Percentiles rank a stretch among this genome's conserved stretches.
These are phyloP conservation scores for Candida mesenterica DNA, from an alignment of 1,139 yeast species.

Conservation along the genomic window DNA sequence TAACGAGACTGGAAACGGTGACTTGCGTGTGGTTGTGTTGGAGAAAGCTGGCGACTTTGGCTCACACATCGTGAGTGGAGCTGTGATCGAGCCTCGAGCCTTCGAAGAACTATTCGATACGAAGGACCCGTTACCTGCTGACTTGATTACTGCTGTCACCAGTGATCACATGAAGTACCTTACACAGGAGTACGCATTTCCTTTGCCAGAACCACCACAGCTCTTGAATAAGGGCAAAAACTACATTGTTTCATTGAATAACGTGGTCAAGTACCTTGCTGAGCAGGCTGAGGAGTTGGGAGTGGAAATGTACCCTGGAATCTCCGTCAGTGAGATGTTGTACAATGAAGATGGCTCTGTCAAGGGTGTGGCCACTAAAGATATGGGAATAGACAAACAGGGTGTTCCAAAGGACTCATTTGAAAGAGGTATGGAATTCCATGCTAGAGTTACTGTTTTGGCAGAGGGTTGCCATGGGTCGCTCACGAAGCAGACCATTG, in stretches of 20 bases:
- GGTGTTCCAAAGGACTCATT: conserved; percentile 78
- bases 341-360: conserved; percentile 60
- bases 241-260: conserved; percentile 80
- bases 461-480: conserved; percentile 99
- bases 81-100: conserved; percentile 87
- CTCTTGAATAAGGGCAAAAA: conserved; percentile 78
- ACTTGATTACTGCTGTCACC: conserved; percentile 71
- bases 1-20: conserved; percentile 61
- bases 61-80: conserved; percentile 89
- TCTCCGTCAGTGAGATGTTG: conserved; percentile 80
- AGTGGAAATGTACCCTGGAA: conserved; percentile 90
- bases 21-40: conserved; percentile 77
- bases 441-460: conserved; percentile 78
- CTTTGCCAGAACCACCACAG: conserved; percentile 93
- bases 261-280: conserved; percentile 76
- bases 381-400: conserved; percentile 74
- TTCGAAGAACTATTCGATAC: conserved; percentile 82
- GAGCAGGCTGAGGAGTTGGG: conserved; percentile 93
- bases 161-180: conserved; percentile 68
- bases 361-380: conserved; percentile 90
- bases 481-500: conserved; percentile 70
- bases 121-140: conserved; percentile 73
- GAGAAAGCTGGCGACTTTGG: conserved; percentile 95
- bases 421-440: conserved; percentile 96
- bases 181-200: conserved; percentile 54